Percentiles rank a stretch among this genome's conserved stretches.
Conservation (phyloP, 129 eudicot genomes). For the Pittosporum tobira region DNA sequence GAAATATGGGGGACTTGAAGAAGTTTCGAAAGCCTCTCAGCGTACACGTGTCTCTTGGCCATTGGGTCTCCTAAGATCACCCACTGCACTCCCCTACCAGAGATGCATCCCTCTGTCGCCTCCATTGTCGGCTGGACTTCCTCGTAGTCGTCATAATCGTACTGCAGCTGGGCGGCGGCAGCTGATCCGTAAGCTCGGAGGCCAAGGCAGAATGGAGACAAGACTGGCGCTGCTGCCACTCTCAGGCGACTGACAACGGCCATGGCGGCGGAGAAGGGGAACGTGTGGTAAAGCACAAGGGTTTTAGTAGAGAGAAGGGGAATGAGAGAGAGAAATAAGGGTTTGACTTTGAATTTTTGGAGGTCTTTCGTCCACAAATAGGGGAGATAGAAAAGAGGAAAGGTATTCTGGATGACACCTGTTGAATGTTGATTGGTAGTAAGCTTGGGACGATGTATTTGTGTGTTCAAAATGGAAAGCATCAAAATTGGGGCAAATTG, state of each 20-base stretch:
- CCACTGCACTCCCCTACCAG: conserved; percentile 90
- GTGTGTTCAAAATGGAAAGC: neutral
- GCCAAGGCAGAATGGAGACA: conserved; percentile 20
- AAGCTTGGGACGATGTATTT: neutral
- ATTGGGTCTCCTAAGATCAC: conserved; percentile 84
- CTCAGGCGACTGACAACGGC: conserved; percentile 46
- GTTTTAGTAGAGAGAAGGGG: conserved; percentile 8
- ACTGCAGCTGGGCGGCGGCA: conserved; percentile 60
- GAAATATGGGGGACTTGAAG: conserved; percentile 79
- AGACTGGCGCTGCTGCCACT: conserved; percentile 26
- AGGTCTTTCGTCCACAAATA: neutral
- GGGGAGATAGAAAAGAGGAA: neutral
- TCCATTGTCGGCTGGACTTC: conserved; percentile 31
- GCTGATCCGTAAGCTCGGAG: conserved; percentile 55
- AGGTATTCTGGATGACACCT: neutral
- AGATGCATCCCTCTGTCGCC: conserved; percentile 59
- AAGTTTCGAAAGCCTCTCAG: conserved; percentile 67
- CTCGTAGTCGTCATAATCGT: conserved; percentile 35
- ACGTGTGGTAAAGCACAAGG: neutral
- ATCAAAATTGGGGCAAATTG: no score
- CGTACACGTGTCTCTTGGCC: conserved; percentile 74
- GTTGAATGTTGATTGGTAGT: neutral
- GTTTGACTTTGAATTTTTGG: conserved; percentile 6
- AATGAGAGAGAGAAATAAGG: neutral
- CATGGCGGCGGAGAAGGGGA: conserved; percentile 52